phyloP scores from a whole-genome alignment of 179 eudicot species.

The Vitellaria paradoxa region DNA sequence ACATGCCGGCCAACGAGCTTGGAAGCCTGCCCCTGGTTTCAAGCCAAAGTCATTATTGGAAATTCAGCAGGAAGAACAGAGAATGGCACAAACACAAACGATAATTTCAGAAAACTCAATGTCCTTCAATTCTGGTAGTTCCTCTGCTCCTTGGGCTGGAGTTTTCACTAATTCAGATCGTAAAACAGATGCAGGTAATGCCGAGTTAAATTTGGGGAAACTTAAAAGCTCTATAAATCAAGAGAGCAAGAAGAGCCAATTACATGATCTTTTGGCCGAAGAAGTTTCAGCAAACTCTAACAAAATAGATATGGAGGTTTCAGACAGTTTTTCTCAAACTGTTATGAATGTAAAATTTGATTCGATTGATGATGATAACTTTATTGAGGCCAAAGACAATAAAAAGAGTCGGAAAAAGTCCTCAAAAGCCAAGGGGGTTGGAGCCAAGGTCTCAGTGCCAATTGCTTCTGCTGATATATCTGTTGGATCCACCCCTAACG shows the following conservation, averaged over 20 bases:
- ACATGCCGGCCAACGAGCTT: constrained; percentile 49
- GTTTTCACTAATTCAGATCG: constrained; percentile 42
- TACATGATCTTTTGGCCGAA: constrained; percentile 74
- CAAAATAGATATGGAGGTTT: constrained; percentile 37
- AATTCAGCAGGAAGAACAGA: constrained; percentile 93
- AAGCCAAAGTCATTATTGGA: constrained; percentile 86
- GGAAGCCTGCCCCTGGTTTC: constrained; percentile 91
- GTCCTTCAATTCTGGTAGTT: constrained; percentile 42
- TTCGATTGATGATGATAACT: constrained; percentile 46
- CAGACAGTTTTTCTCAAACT: constrained; percentile 34
- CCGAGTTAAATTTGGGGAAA: constrained; percentile 29
- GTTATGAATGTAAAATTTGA: constrained; percentile 30
- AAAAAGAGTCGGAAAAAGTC: constrained; percentile 93
- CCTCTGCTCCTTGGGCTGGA: constrained; percentile 80
- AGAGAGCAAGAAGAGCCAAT: constrained; percentile 63
- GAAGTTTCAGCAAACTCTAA: constrained; percentile 47
- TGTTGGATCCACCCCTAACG: constrained; percentile 53
- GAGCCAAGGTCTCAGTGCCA: constrained; percentile 43
- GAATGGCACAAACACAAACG: constrained; percentile 43
- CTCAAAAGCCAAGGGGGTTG: constrained; percentile 75
- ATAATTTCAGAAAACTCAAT: constrained; percentile 43
- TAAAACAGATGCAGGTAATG: constrained; percentile 34
- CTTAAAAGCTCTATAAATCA: constrained; percentile 30
- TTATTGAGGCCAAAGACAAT: constrained; percentile 91
- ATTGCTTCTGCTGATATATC: constrained; percentile 37